Evolutionary conservation across 2,329 filamentous ascomycete species (phyloP).

Genomic region (Botryotinia globosa): DNA sequence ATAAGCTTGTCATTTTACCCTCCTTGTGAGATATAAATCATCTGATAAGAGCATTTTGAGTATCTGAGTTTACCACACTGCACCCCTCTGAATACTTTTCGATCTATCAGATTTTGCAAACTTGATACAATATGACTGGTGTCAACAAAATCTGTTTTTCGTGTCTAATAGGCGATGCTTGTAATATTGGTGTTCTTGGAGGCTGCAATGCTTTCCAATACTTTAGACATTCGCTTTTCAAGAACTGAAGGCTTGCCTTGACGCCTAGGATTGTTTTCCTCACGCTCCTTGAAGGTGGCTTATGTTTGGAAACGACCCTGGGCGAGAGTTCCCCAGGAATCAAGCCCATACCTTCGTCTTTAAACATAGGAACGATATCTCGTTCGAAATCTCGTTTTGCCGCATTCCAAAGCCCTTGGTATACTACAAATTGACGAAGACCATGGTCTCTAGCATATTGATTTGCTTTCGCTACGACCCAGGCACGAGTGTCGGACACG

Average conservation of each 20-base stretch:
- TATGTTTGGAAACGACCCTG: neutral
- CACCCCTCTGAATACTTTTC: neutral
- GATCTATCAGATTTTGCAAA: neutral
- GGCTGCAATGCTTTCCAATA: neutral
- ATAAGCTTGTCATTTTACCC: neutral
- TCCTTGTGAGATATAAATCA: neutral
- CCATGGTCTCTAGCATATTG: slow-evolving; percentile 49
- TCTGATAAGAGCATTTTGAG: neutral
- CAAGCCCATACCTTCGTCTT: slow-evolving; percentile 42
- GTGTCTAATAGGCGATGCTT: slow-evolving; percentile 42
- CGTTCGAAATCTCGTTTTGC: slow-evolving; percentile 55
- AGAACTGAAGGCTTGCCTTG: neutral
- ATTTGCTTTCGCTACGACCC: slow-evolving; percentile 49
- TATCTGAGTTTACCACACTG: neutral
- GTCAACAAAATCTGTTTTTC: neutral
- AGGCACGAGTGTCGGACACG: slow-evolving; percentile 46
- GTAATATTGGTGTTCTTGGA: slow-evolving; percentile 44
- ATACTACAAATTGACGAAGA: slow-evolving; percentile 54
- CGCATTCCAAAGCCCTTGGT: slow-evolving; percentile 54
- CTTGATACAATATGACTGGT: neutral
- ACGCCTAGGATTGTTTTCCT: neutral
- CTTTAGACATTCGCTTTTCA: neutral
- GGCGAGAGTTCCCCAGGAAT: slow-evolving; percentile 35
- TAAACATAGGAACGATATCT: slow-evolving; percentile 43
- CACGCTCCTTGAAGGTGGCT: neutral